Evolutionary conservation across 1,284 basidiomycete genomes (phyloP).

Genomic region (Baeospora myosura): DNA sequence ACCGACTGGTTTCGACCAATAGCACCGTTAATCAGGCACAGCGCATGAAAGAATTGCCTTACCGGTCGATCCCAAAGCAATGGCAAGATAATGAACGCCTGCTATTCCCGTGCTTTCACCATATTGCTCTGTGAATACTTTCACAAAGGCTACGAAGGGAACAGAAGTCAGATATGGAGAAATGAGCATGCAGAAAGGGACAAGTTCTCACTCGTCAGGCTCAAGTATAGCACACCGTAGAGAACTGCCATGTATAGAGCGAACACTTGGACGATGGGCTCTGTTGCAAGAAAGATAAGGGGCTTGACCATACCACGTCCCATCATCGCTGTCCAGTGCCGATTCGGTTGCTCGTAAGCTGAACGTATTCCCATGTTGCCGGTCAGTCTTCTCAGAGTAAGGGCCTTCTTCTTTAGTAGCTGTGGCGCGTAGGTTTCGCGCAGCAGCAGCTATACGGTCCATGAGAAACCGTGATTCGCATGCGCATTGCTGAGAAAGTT

Average conservation of each 20-base stretch:
- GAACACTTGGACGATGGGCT: constrained; percentile 35
- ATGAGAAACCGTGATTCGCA: background rate
- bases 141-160: constrained; percentile 24
- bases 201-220: constrained; percentile 24
- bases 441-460: constrained; percentile 19
- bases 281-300: constrained; percentile 24
- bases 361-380: constrained; percentile 16
- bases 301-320: constrained; percentile 28
- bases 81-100: constrained; percentile 35
- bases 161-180: constrained; percentile 1
- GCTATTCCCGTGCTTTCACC: constrained; percentile 31
- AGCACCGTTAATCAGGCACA: background rate
- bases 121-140: constrained; percentile 30
- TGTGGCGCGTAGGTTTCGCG: constrained; percentile 26
- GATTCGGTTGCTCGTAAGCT: constrained; percentile 18
- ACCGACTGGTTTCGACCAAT: constrained; percentile 15
- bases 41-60: background rate
- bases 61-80: constrained; percentile 28
- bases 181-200: constrained; percentile 1
- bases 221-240: constrained; percentile 35
- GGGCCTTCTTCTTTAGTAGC: constrained; percentile 21
- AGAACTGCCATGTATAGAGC: constrained; percentile 32
- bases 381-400: constrained; percentile 18
- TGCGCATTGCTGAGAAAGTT: constrained; percentile 1
- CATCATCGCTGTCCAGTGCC: constrained; percentile 18